A percentile compares a stretch with the other conserved stretches of the same genome.
phyloP scores from a whole-genome alignment of 495 filamentous ascomycete genomes.

The Chaetomidium leptoderma region DNA sequence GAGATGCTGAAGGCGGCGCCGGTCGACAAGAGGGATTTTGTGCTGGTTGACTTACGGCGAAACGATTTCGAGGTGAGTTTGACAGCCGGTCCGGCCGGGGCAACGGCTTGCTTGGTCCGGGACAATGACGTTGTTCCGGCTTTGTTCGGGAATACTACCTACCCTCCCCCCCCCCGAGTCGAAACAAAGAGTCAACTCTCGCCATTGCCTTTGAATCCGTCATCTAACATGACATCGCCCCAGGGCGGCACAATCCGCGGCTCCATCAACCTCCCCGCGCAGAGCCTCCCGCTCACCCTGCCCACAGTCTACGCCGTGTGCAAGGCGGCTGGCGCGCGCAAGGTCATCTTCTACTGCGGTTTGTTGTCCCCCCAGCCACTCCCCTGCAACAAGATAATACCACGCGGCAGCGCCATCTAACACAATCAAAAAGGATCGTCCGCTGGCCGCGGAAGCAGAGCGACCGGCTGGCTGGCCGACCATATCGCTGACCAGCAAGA shows the following conservation, averaged over 20 bases:
- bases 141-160: background rate
- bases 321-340: constrained; percentile 43
- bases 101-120: no score
- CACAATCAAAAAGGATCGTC: constrained; percentile 52
- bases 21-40: constrained; percentile 46
- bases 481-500: constrained; percentile 48
- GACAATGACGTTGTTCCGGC: no score
- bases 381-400: background rate
- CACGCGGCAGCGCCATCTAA: no score
- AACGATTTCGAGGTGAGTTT: constrained; percentile 57
- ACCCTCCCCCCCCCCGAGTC: background rate
- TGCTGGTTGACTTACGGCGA: constrained; percentile 61
- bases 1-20: constrained; percentile 19
- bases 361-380: constrained; percentile 7
- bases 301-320: constrained; percentile 55
- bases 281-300: constrained; percentile 57
- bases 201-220: background rate
- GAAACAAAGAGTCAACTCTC: background rate
- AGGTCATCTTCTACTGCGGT: constrained; percentile 69
- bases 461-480: constrained; percentile 64
- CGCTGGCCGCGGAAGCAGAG: constrained; percentile 55
- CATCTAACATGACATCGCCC: background rate
- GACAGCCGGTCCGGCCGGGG: background rate
- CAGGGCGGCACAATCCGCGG: constrained; percentile 65
- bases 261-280: constrained; percentile 68